A percentile compares a stretch with the other conserved stretches of the same genome.
phyloP scores from a whole-genome alignment of 768 basidiomycete species.

The Xerocomus potaroensis region DNA sequence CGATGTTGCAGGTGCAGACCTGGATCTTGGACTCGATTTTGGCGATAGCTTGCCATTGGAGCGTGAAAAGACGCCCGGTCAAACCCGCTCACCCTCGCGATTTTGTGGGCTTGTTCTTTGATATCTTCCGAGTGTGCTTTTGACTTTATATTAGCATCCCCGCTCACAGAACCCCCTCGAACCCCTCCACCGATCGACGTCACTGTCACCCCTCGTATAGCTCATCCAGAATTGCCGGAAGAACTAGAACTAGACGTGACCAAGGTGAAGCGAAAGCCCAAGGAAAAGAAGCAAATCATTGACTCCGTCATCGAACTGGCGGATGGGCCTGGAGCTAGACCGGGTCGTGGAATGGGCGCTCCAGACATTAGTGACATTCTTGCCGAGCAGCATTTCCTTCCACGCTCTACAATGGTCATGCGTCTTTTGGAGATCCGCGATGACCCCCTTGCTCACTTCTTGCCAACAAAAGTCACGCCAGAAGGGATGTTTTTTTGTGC shows the following conservation, averaged over 20 bases:
- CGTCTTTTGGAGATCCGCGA: slow-evolving; percentile 81
- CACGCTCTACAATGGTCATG: slow-evolving; percentile 80
- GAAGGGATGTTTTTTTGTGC: slow-evolving; percentile 76
- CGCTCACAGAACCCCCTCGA: slow-evolving; percentile 65
- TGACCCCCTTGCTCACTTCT: slow-evolving; percentile 80
- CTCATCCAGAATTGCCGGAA: slow-evolving; percentile 37
- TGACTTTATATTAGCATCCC: slow-evolving; percentile 52
- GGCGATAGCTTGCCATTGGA: slow-evolving; percentile 49
- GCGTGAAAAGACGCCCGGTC: slow-evolving; percentile 52
- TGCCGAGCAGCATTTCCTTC: slow-evolving; percentile 79
- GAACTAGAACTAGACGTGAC: slow-evolving; percentile 29
- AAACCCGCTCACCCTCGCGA: slow-evolving; percentile 60
- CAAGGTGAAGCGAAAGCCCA: slow-evolving; percentile 49
- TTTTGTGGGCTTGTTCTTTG: slow-evolving; percentile 49
- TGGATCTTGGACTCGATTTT: slow-evolving; percentile 70
- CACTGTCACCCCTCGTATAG: slow-evolving; percentile 45
- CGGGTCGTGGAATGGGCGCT: slow-evolving; percentile 56
- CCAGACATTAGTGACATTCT: slow-evolving; percentile 69
- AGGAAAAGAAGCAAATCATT: slow-evolving; percentile 84
- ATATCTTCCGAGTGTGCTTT: background rate
- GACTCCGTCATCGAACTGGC: slow-evolving; percentile 86
- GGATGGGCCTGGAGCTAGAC: slow-evolving; percentile 52
- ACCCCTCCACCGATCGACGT: slow-evolving; percentile 70
- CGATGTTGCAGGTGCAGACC: slow-evolving; percentile 49
- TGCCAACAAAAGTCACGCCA: slow-evolving; percentile 73